These are phyloP conservation scores for Nissolia schottii DNA, from an alignment of 306 rosid species.

Conservation along the genomic window DNA sequence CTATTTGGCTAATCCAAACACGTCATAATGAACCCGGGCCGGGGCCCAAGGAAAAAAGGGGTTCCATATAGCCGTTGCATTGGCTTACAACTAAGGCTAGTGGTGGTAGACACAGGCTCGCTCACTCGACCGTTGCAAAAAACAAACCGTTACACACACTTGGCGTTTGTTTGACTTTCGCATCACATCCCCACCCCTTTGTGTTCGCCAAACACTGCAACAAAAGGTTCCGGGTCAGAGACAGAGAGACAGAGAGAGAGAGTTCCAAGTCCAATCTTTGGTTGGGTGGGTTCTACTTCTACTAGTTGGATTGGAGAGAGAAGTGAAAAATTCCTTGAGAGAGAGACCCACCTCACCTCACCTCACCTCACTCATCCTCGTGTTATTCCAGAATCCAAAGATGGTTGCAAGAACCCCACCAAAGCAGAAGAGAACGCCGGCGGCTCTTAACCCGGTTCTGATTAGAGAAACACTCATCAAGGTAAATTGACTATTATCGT, in stretches of 20 bases:
- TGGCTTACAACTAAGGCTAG: no score
- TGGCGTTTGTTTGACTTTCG: slow-evolving; percentile 44
- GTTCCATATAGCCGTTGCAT: slow-evolving; percentile 65
- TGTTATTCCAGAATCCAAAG: slow-evolving; percentile 24
- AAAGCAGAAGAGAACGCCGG: slow-evolving; percentile 57
- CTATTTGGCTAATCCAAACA: neutral
- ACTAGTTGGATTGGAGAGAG: slow-evolving; percentile 30
- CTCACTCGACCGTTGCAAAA: slow-evolving; percentile 77
- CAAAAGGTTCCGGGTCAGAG: slow-evolving; percentile 24
- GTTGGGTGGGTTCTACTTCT: slow-evolving; percentile 23
- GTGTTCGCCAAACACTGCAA: slow-evolving; percentile 41
- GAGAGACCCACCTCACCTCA: slow-evolving; percentile 44
- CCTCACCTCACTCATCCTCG: no score
- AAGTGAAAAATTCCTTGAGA: neutral
- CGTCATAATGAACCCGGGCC: neutral
- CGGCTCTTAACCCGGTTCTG: slow-evolving; percentile 67
- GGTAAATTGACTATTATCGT: no score
- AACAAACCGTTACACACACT: slow-evolving; percentile 40
- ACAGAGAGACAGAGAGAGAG: slow-evolving; percentile 13
- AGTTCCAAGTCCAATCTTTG: slow-evolving; percentile 30
- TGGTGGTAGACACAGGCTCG: slow-evolving; percentile 13
- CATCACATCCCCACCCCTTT: no score
- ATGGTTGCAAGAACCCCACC: slow-evolving; percentile 98
- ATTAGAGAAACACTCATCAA: slow-evolving; percentile 80
- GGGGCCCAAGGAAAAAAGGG: neutral